Conservation (phyloP, 129 eudicot species). For the Rutidosis leptorrhynchoides region DNA sequence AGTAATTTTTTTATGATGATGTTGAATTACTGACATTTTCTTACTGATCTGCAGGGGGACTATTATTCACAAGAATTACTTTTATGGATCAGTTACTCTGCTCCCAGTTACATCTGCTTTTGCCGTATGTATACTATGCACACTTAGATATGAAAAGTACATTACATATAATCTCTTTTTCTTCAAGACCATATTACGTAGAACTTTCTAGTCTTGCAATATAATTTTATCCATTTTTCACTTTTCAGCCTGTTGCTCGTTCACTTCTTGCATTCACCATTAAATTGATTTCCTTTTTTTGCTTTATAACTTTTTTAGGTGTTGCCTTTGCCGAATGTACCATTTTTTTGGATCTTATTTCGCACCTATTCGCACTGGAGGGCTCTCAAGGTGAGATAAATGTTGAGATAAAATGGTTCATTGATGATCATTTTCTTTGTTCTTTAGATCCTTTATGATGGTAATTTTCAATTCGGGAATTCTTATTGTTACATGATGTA, state of each 20-base stretch:
- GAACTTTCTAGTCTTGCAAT: neutral
- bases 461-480: neutral
- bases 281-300: conserved; percentile 7
- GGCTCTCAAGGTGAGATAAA: conserved; percentile 79
- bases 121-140: conserved; percentile 47
- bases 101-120: conserved; percentile 80
- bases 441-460: neutral
- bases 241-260: neutral
- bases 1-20: conserved; percentile 14
- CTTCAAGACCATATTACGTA: too few relatives aligned
- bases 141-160: neutral
- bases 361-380: conserved; percentile 94
- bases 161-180: too few relatives aligned
- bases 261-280: neutral
- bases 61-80: conserved; percentile 76
- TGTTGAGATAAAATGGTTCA: neutral
- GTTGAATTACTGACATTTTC: neutral
- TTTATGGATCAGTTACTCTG: conserved; percentile 80
- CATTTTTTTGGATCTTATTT: conserved; percentile 88
- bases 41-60: conserved; percentile 61
- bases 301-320: conserved; percentile 43
- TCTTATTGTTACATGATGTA: neutral
- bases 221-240: neutral
- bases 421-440: conserved; percentile 4
- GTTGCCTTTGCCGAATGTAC: conserved; percentile 89